Evolutionary conservation across 257 asterid genomes (phyloP).

Genomic region (Fraxinus excelsior): DNA sequence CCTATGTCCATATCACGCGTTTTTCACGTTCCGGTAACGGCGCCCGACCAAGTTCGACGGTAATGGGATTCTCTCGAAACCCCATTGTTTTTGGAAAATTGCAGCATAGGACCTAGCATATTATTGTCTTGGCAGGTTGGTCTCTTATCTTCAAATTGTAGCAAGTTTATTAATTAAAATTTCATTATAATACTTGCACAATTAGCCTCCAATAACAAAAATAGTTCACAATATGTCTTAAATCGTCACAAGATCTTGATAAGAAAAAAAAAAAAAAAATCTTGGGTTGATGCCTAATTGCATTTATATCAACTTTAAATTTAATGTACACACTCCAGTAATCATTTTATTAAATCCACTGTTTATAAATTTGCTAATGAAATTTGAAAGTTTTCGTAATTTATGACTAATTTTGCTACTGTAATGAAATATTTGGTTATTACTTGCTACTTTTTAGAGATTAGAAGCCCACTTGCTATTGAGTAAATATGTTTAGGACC

Average conservation of each 20-base stretch:
- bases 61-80: slow-evolving; percentile 26
- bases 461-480: background rate
- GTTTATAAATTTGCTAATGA: background rate
- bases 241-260: no score
- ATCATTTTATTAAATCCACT: no score
- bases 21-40: slow-evolving; percentile 32
- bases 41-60: background rate
- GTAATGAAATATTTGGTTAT: background rate
- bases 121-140: background rate
- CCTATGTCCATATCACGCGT: background rate
- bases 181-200: no score
- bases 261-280: no score
- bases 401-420: background rate
- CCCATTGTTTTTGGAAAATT: background rate
- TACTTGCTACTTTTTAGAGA: background rate
- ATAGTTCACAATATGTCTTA: no score
- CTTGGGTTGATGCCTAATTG: no score
- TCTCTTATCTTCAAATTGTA: background rate
- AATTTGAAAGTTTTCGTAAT: background rate
- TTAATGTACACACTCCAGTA: no score
- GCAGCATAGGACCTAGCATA: background rate
- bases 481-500: background rate
- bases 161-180: background rate
- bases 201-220: no score
- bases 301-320: no score